Conservation (phyloP, 139 green algal species). For the Monoraphidium neglectum region DNA sequence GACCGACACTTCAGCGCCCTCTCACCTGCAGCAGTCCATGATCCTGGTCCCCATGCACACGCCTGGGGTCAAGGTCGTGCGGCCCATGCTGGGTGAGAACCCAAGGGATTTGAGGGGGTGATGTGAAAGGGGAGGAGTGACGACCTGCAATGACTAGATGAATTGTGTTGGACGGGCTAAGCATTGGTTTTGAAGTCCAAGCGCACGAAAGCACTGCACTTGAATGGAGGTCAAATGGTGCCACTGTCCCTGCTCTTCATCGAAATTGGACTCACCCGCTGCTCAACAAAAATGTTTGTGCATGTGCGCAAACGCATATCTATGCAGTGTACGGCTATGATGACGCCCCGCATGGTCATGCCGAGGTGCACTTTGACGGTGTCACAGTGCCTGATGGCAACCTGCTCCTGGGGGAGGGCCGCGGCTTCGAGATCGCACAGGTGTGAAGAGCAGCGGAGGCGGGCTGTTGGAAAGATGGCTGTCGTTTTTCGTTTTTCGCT, state of each 20-base stretch:
- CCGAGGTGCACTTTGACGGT: conserved; percentile 84
- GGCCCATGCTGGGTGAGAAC: conserved; percentile 44
- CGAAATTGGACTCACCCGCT: no score
- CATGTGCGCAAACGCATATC: conserved; percentile 26
- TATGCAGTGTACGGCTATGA: conserved; percentile 87
- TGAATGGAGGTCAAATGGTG: no score
- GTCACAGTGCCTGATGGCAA: conserved; percentile 70
- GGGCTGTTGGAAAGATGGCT: neutral
- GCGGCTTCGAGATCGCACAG: conserved; percentile 99
- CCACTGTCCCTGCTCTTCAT: no score
- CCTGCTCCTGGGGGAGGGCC: conserved; percentile 82
- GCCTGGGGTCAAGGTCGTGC: conserved; percentile 70
- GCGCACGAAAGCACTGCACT: no score
- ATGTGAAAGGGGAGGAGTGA: no score
- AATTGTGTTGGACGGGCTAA: no score
- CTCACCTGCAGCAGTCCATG: conserved; percentile 94
- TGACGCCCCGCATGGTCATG: conserved; percentile 96
- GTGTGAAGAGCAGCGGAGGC: neutral
- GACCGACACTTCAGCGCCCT: conserved; percentile 51
- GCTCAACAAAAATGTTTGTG: neutral
- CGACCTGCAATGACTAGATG: no score
- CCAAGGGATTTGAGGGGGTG: no score
- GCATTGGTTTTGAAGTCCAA: no score
- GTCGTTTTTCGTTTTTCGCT: neutral
- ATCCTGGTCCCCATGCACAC: conserved; percentile 89